Evolutionary conservation across 352 stramenopile species (phyloP), one percentile per base, ranked within the genome.

Genomic region (Blastocystis hominis): DNA sequence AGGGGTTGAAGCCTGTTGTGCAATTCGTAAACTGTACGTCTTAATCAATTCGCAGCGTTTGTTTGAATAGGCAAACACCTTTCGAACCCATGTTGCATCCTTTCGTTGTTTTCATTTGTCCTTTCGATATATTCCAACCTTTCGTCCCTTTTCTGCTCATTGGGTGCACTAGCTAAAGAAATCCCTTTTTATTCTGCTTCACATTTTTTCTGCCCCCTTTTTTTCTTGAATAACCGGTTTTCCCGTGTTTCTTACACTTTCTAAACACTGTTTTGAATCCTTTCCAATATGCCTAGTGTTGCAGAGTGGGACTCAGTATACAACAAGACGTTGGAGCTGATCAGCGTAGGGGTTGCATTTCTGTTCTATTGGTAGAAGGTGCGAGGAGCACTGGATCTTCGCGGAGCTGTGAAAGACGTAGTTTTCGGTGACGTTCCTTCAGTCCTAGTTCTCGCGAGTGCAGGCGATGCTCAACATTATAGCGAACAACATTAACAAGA

Each of bases 301-400:
- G 77, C 77, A 46, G 77, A 87, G 46, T 87, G 77, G 77, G 77
- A 87, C 75, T 87, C 77, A 15, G 42, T 78, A 30, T 87, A 87
- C n/a, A 75, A 87, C 66, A 87, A 87, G 44, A 76, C 62, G 34
- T 30, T 87, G 15, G 77, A 87, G 40, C 50, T 78, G 66, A 87
- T 75, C 17, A 87, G 66, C 44, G 77, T 87, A 55, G 4, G 77
- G 30, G 44, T 4, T 15, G 10, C 5, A 9, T 10, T 2, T 76
- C 5, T 40, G 20, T 75, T n/a, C 34, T 56, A 40, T 53, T 34
- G 1, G 7, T 87, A 84, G 72, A 84, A 68, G 42, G 72, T 84
- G n/a, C 59, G 55, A 53, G 54, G 47, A 54, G 55, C 72, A 15
- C 47, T 84, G 3, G 72, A 84, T 46, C 72, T 53, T 42, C 72